Evolutionary conservation across 495 filamentous ascomycete genomes (phyloP), one percentile per base, ranked within the genome.

Genomic region (Lasiosphaeria ovina): DNA sequence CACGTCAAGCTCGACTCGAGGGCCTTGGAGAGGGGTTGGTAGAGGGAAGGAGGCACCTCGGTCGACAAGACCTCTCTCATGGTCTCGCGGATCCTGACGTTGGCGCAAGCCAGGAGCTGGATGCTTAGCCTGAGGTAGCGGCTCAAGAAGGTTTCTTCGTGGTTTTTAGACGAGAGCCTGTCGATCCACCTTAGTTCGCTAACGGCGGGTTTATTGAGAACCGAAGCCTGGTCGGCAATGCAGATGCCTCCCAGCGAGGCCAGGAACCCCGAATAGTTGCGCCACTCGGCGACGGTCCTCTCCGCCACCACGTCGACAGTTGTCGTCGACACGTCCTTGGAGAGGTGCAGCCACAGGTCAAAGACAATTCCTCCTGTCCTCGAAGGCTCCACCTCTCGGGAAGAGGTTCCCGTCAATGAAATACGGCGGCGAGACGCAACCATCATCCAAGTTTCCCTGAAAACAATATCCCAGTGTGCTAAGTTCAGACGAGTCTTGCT

Each of bases 221-320:
- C 67, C 54, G 75, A 63, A 56, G 78, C 76, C 63, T 83, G 79
- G 57, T 85, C 81, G 4, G 85, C 82, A n/a, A 85, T 85, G 67
- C 85, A 88, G 54, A 81, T 78, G 4, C 85, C 85, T n/a, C 84
- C 85, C 38, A 88, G 73, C 3, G 85, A 86, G 17, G 85, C 85
- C 14, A 88, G 77, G 66, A 88, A 87, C 4, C 85, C 85, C 4
- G 84, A 86, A 57, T 83, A 82, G 62, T 88, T 88, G 35, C 85
- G 78, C 85, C 85, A 88, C 63, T 87, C 85, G 9, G 80, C 78
- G 32, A 87, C 77, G 24, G 73, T 66, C 48, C 71, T 74, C 57
- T 87, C 85, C 12, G 83, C 76, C 6, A 83, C 68, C n/a, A 64
- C 71, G 8, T 83, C 80, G 7, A 69, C 65, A 36, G 74, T 68